A percentile compares a stretch with the other conserved stretches of the same genome.
These are phyloP conservation scores for Suillus brevipes DNA, from an alignment of 768 basidiomycete species.

Conservation along the genomic window DNA sequence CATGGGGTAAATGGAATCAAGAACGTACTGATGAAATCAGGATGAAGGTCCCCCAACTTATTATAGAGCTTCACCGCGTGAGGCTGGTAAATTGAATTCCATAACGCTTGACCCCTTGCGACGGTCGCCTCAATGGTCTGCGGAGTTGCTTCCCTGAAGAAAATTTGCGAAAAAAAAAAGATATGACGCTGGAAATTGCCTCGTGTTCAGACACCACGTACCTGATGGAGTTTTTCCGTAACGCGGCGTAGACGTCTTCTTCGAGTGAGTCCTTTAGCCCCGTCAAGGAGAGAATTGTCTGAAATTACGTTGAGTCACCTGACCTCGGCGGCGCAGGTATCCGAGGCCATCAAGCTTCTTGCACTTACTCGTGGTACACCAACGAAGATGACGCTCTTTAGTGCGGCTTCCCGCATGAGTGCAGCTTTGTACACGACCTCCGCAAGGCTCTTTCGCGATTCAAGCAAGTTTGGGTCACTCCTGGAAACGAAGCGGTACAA, in stretches of 20 bases:
- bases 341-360: constrained; percentile 6
- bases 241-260: constrained; percentile 72
- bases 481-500: constrained; percentile 78
- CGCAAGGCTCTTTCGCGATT: constrained; percentile 44
- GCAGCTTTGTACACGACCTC: constrained; percentile 73
- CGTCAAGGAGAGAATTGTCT: constrained; percentile 83
- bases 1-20: constrained; percentile 33
- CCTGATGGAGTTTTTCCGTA: constrained; percentile 71
- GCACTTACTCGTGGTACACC: constrained; percentile 77
- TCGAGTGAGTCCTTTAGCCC: constrained; percentile 77
- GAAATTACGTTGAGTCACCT: constrained; percentile 16
- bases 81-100: constrained; percentile 87
- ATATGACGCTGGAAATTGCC: constrained; percentile 10
- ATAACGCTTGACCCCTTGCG: constrained; percentile 68
- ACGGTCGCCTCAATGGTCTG: constrained; percentile 70
- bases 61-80: constrained; percentile 86
- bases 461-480: constrained; percentile 39
- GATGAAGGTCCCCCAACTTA: constrained; percentile 87
- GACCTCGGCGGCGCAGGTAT: constrained; percentile 4
- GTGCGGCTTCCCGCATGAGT: constrained; percentile 83
- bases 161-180: constrained; percentile 10
- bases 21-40: constrained; percentile 88
- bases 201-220: constrained; percentile 34
- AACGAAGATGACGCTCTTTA: constrained; percentile 89
- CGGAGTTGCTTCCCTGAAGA: constrained; percentile 52